Base-by-base conservation (phyloP, 2,329 filamentous ascomycete genomes). In the Stemphylium lycopersici region DNA sequence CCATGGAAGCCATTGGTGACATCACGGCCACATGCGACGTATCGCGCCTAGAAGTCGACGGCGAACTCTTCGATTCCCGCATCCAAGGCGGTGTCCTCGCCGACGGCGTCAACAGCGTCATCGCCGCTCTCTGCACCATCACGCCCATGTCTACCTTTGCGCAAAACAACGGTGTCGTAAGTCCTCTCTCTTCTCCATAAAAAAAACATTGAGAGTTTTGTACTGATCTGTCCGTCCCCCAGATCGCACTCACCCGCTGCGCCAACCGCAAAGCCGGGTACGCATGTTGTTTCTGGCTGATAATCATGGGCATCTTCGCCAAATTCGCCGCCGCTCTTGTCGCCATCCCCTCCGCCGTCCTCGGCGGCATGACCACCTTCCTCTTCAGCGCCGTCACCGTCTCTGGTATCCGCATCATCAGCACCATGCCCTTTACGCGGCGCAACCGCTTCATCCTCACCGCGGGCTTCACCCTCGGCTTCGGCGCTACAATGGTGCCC, bases 21-120 rank as follows among this genome's bases (percentile, higher is more conserved):
- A 89, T 93, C 66, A 90, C 89, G 0, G 90, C 90, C 0, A 92
- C 90, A 1, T 93, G 89, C 74, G 90, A 93, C 66, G 90, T 93
- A 11, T 91, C 88, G 1, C 84, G 84, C 24, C 83, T 93, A 29
- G 87, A 91, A 70, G 88, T 93, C 44, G 84, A 89, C 20, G 90
- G 90, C 61, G 77, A 80, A 44, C 76, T 85, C 24, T 93, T 90
- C 76, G 89, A 93, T 74, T 89, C 84, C 36, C 84, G 89, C 8
- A 90, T 93, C 65, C 90, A 93, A 73, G 90, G 90, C 11, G 90
- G 90, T 31, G 84, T 93, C 13, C 75, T 95, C 3, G 89, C 90
- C 0, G 91, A 95, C 63, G 90, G 90, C 0, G 63, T 92, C 45
- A 91, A 90, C 66, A 89, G 90, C 32, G 78, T 91, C 59, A 78